phyloP scores from a whole-genome alignment of 805 yeast species.

The Candida pseudoglaebosa region DNA sequence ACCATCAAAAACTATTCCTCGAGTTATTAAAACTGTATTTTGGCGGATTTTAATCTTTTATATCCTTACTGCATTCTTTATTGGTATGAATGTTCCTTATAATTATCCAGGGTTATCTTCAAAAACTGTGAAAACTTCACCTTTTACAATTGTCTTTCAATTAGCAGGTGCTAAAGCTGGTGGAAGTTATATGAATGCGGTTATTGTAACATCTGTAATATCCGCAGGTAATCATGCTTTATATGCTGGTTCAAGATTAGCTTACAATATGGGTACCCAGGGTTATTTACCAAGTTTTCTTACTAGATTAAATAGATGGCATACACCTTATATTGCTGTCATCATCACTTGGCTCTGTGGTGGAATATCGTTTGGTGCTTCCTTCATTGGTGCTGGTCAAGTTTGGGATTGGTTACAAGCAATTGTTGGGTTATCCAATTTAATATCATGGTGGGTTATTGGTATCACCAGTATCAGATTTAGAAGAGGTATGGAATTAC shows the following conservation, averaged over 20 bases:
- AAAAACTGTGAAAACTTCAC: constrained; percentile 29
- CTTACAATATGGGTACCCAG: constrained; percentile 47
- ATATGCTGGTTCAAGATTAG: constrained; percentile 47
- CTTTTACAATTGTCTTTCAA: constrained; percentile 41
- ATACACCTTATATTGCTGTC: constrained; percentile 49
- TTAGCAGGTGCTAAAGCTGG: constrained; percentile 40
- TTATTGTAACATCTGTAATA: constrained; percentile 50
- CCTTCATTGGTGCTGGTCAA: constrained; percentile 51
- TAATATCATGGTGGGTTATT: constrained; percentile 48
- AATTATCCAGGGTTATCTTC: constrained; percentile 30
- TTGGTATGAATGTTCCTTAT: constrained; percentile 41
- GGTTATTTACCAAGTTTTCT: constrained; percentile 45
- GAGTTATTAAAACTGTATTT: constrained; percentile 28
- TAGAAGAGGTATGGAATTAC: constrained; percentile 41
- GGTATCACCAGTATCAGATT: constrained; percentile 48
- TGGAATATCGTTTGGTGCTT: constrained; percentile 58
- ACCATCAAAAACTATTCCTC: constrained; percentile 28
- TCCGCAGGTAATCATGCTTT: constrained; percentile 55
- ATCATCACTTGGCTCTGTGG: constrained; percentile 49
- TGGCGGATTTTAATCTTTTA: constrained; percentile 32
- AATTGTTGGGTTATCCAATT: constrained; percentile 51
- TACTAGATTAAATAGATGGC: constrained; percentile 38
- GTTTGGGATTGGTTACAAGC: constrained; percentile 52
- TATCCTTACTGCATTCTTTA: constrained; percentile 35
- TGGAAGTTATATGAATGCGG: constrained; percentile 48